These are phyloP conservation scores for Dictyostelium firmibasis DNA, from an alignment of 78 protist species.

Conservation along the genomic window DNA sequence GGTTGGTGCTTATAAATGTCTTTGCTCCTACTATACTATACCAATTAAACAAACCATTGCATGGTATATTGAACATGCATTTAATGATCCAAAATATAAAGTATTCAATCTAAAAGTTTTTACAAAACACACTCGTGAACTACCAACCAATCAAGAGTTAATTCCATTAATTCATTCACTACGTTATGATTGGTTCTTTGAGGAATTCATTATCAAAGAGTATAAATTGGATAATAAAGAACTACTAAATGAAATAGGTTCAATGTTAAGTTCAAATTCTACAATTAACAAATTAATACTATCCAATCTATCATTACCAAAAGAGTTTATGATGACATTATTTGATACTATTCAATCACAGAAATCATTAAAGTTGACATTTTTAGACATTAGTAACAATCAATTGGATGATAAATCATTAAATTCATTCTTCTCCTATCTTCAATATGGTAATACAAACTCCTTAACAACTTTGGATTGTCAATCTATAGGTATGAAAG, in stretches of 20 bases:
- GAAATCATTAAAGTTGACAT: slow-evolving; percentile 12
- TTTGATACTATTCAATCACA: slow-evolving; percentile 63
- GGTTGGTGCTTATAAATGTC: slow-evolving; percentile 37
- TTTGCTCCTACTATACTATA: slow-evolving; percentile 21
- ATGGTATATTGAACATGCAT: slow-evolving; percentile 69
- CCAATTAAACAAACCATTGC: slow-evolving; percentile 34
- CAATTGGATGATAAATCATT: slow-evolving; percentile 44
- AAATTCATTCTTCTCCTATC: slow-evolving; percentile 26
- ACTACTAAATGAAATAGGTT: background rate
- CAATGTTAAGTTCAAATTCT: slow-evolving; percentile 19
- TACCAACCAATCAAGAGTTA: slow-evolving; percentile 58
- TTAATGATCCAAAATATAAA: slow-evolving; percentile 27
- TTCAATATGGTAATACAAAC: slow-evolving; percentile 43
- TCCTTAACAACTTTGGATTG: background rate
- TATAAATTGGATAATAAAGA: background rate
- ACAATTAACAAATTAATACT: background rate
- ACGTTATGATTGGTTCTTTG: slow-evolving; percentile 74
- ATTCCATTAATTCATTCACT: slow-evolving; percentile 53
- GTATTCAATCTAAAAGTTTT: slow-evolving; percentile 40
- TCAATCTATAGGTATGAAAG: background rate
- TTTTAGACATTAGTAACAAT: slow-evolving; percentile 6
- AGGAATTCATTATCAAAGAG: slow-evolving; percentile 26
- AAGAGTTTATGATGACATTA: slow-evolving; percentile 6
- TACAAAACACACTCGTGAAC: slow-evolving; percentile 64
- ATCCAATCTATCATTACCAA: slow-evolving; percentile 30